Evolutionary conservation across 2,329 filamentous ascomycete genomes (phyloP), one percentile per base, ranked within the genome.

Genomic region (Ceratocystiopsis sp.): DNA sequence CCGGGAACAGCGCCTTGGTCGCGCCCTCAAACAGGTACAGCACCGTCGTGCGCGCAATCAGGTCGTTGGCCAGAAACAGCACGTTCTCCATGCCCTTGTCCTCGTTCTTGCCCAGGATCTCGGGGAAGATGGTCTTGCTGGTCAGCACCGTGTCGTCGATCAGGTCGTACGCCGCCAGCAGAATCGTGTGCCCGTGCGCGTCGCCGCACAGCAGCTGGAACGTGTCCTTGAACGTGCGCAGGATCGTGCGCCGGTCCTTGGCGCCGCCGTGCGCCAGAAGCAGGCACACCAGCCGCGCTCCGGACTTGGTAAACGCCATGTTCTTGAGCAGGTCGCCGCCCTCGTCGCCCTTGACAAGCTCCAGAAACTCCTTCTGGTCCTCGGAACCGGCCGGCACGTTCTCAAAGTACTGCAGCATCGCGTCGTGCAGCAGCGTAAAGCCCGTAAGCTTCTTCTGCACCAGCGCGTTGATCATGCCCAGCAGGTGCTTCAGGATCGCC

Each of bases 371-470:
- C 32, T 69, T 82, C 37, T 84, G 78, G 58, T 96, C 89, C 45
- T 84, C 77, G 38, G 78, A 84, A 4, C 81, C 86, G 5, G 74
- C 67, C 50, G 81, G 79, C 39, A 79, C 76, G 54, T 82, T 89
- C 42, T 85, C 65, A 62, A 89, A 95, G 62, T 95, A 98, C 59
- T 98, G 89, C 46, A 95, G 68, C 87, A 98, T 94, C 41, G 91
- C 91, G 55, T 96, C 91, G 61, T 98, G 93, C 17, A 98, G 74
- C 73, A 98, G 93, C 2, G 89, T 96, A 63, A 98, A 96, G 11
- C 85, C 89, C 1, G 85, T 93, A 64, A 91, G 79, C 64, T 91
- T 91, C 73, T 98, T 98, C 63, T 98, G 87, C 40, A 96, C 73
- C 37, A 98, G 73, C 48, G 81, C 77, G 61, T 95, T 94, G 67